Percentiles rank a stretch among this genome's conserved stretches.
These are phyloP conservation scores for Phytopythium sindhum DNA, from an alignment of 352 stramenopile species.

Conservation along the genomic window DNA sequence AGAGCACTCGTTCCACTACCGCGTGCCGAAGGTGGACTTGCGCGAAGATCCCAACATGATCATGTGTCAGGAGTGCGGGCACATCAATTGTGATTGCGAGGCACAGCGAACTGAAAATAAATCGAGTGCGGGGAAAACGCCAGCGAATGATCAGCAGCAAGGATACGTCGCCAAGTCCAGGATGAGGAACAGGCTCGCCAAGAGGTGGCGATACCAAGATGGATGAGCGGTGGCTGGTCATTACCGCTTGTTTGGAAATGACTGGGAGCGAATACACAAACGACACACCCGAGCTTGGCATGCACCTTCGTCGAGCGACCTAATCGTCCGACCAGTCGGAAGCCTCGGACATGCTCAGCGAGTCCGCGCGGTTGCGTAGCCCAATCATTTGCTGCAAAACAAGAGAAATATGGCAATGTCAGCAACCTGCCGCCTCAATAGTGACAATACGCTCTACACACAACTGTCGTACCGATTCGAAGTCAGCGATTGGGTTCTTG, in stretches of 20 bases:
- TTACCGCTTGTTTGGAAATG: neutral
- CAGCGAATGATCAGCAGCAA: neutral
- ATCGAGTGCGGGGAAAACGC: neutral
- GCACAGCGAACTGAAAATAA: constrained; percentile 10
- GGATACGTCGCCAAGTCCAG: constrained; percentile 15
- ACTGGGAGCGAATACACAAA: neutral
- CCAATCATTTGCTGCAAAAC: constrained; percentile 76
- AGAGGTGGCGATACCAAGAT: constrained; percentile 34
- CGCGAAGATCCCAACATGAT: constrained; percentile 31
- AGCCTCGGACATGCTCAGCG: constrained; percentile 77
- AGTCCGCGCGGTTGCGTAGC: constrained; percentile 68
- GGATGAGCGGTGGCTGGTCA: constrained; percentile 16
- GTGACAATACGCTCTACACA: neutral
- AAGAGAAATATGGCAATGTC: neutral
- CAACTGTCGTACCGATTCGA: constrained; percentile 39
- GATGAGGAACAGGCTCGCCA: constrained; percentile 25
- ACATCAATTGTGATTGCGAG: constrained; percentile 55
- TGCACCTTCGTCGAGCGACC: neutral
- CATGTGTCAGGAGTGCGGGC: constrained; percentile 49
- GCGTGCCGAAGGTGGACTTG: constrained; percentile 54
- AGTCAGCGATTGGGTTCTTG: constrained; percentile 57
- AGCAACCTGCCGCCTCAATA: neutral
- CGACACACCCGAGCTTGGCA: neutral
- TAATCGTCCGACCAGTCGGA: constrained; percentile 88
- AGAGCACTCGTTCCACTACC: constrained; percentile 56